Conservation (phyloP, 2,329 filamentous ascomycete species). For the Alternaria gansuensis region DNA sequence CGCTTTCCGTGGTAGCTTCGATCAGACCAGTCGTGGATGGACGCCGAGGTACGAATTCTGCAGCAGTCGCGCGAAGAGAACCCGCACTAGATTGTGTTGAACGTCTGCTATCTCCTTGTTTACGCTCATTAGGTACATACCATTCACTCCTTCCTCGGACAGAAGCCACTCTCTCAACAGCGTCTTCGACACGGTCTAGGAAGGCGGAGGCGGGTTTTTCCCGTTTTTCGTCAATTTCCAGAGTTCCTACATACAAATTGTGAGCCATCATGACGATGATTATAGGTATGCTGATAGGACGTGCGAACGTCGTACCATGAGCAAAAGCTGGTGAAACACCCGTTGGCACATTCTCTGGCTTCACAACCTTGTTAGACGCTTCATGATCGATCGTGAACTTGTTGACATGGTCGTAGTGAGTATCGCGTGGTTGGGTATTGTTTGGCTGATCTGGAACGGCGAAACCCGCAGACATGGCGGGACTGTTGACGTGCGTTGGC, state of each 20-base stretch:
- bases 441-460: not conserved
- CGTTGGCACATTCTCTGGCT: not conserved
- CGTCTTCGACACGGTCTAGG: not conserved
- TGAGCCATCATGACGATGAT: slow-evolving; percentile 27
- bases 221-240: not conserved
- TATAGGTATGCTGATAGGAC: not conserved
- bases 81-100: slow-evolving; percentile 29
- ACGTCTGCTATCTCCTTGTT: slow-evolving; percentile 20
- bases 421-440: not conserved
- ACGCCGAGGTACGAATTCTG: slow-evolving; percentile 41
- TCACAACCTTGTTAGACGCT: not conserved
- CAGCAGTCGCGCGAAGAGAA: slow-evolving; percentile 46
- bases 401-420: not conserved
- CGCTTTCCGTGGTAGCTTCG: not conserved
- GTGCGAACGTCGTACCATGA: slow-evolving; percentile 29
- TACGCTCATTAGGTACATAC: slow-evolving; percentile 9
- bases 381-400: not conserved
- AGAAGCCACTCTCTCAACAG: slow-evolving; percentile 1
- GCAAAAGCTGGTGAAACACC: not conserved
- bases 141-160: slow-evolving; percentile 23
- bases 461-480: not conserved
- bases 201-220: slow-evolving; percentile 1
- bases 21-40: not conserved
- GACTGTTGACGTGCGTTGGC: not conserved
- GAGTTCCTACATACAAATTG: slow-evolving; percentile 13